phyloP scores from a whole-genome alignment of 78 protist species.

The Neovahlkampfia damariscottae region DNA sequence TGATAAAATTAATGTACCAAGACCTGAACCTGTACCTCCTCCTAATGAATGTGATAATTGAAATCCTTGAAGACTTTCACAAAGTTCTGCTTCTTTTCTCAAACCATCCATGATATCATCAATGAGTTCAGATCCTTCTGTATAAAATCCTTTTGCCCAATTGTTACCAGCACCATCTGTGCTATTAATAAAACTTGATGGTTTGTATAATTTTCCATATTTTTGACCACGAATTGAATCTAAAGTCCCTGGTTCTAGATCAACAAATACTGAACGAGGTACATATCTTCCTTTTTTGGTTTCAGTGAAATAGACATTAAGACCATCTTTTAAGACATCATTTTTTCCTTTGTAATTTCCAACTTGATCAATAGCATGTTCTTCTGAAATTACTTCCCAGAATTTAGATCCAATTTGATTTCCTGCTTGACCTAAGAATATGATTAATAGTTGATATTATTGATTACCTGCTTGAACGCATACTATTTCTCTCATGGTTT shows the following conservation, averaged over 20 bases:
- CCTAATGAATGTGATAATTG: conserved; percentile 97
- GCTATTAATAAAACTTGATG: conserved; percentile 87
- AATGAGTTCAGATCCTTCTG: conserved; percentile 71
- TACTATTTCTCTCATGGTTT: background rate
- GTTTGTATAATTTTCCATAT: conserved; percentile 85
- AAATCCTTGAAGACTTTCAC: conserved; percentile 98
- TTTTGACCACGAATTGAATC: conserved; percentile 85
- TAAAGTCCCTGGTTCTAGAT: conserved; percentile 96
- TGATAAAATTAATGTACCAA: conserved; percentile 76
- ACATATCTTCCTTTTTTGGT: conserved; percentile 85
- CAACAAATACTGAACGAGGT: conserved; percentile 96
- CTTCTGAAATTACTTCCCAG: conserved; percentile 87
- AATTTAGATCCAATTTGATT: conserved; percentile 90
- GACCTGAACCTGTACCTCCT: conserved; percentile 99
- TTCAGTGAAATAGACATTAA: conserved; percentile 94
- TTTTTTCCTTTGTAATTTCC: conserved; percentile 84
- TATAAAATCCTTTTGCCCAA: conserved; percentile 98
- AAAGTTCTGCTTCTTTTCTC: conserved; percentile 92
- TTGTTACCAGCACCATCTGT: conserved; percentile 89
- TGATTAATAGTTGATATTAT: too few species aligned
- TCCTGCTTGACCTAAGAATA: conserved; percentile 99
- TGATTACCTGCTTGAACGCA: background rate
- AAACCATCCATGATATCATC: conserved; percentile 91
- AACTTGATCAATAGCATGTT: conserved; percentile 89
- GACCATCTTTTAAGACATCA: conserved; percentile 86